A percentile compares a stretch with the other conserved stretches of the same genome.
Conservation (phyloP, 23 red algal species). For the Agarophyton chilense region DNA sequence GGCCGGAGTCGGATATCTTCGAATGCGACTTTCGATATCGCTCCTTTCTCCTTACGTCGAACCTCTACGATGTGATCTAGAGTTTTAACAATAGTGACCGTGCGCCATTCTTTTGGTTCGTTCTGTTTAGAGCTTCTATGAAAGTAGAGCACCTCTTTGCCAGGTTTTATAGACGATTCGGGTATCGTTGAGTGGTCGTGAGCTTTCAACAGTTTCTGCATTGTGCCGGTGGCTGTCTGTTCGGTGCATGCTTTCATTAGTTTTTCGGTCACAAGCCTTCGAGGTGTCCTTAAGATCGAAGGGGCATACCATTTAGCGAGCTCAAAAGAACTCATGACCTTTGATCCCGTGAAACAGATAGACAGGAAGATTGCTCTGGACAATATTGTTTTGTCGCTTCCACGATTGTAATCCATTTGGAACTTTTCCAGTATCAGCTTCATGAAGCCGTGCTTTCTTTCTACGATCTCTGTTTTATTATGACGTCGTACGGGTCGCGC, state of each 20-base stretch:
- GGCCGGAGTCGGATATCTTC: constrained; percentile 14
- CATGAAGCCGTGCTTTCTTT: background rate
- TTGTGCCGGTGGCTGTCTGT: background rate
- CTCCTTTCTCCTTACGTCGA: background rate
- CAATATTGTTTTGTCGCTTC: background rate
- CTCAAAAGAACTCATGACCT: constrained; percentile 32
- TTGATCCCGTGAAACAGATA: background rate
- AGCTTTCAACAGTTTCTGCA: background rate
- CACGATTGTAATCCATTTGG: background rate
- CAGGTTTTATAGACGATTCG: background rate
- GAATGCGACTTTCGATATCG: constrained; percentile 10
- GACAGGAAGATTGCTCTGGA: constrained; percentile 12
- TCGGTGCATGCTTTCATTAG: background rate
- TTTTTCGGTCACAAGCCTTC: background rate
- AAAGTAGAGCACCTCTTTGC: background rate
- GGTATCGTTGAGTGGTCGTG: background rate
- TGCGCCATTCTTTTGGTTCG: background rate
- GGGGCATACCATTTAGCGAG: constrained; percentile 11
- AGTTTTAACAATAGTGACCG: background rate
- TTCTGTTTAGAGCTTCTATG: constrained; percentile 14
- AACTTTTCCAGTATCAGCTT: background rate
- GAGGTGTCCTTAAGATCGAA: background rate
- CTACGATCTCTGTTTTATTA: background rate
- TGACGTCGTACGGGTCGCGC: background rate
- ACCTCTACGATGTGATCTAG: background rate